These are phyloP conservation scores for Acer campestre DNA, from an alignment of 345 rosid species.

Conservation along the genomic window DNA sequence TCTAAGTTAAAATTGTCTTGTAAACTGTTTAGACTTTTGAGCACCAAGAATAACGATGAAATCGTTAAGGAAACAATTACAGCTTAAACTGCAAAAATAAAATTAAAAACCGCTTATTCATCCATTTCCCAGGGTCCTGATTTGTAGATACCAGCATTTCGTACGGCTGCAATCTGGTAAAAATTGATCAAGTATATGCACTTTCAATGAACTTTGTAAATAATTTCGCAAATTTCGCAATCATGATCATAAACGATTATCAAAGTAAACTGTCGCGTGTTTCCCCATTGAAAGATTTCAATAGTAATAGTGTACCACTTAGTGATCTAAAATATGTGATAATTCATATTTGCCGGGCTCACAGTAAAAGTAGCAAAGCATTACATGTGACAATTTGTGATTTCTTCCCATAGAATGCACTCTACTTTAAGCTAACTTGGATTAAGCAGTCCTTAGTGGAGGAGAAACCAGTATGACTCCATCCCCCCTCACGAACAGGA, in stretches of 20 bases:
- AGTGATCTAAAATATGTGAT: background rate
- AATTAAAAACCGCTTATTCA: too few species aligned
- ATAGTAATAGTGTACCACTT: background rate
- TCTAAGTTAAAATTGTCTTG: too few species aligned
- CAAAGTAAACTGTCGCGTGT: background rate
- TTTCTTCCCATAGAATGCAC: background rate
- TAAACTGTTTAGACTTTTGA: too few species aligned
- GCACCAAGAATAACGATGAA: too few species aligned
- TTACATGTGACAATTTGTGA: background rate
- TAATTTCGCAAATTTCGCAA: background rate
- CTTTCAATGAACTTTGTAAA: too few species aligned
- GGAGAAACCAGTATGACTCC: slow-evolving; percentile 99
- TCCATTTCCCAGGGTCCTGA: too few species aligned
- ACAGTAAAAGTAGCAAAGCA: background rate
- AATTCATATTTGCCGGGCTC: background rate
- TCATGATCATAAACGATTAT: background rate
- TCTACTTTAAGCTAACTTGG: slow-evolving; percentile 10
- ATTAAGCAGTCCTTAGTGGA: slow-evolving; percentile 85
- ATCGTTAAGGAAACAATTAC: too few species aligned
- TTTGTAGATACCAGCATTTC: too few species aligned
- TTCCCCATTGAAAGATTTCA: background rate
- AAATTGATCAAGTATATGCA: too few species aligned
- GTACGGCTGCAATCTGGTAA: too few species aligned
- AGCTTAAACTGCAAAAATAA: too few species aligned
- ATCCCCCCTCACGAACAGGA: slow-evolving; percentile 97